These are phyloP conservation scores for Umbilicaria muhlenbergii DNA, from an alignment of 495 filamentous ascomycete genomes.

Conservation along the genomic window DNA sequence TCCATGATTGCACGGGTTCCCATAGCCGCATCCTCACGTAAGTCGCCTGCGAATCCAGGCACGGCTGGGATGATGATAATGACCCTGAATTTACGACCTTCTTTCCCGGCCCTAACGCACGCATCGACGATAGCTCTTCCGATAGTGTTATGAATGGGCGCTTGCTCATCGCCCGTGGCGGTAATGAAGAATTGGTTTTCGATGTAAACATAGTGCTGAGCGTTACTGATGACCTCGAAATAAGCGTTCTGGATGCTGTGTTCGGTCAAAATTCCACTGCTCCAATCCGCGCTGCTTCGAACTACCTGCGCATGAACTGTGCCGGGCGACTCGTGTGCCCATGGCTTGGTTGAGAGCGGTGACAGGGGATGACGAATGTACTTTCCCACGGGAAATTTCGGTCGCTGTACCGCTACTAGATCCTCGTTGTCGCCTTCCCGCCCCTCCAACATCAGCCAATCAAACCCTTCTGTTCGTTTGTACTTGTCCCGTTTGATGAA, in stretches of 20 bases:
- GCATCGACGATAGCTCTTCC: conserved; percentile 84
- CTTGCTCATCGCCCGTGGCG: conserved; percentile 75
- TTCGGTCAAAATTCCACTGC: conserved; percentile 79
- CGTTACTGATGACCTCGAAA: conserved; percentile 64
- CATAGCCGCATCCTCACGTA: conserved; percentile 63
- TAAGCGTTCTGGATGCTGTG: conserved; percentile 92
- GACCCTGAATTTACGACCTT: conserved; percentile 77
- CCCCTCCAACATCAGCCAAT: conserved; percentile 74
- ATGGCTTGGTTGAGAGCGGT: conserved; percentile 37
- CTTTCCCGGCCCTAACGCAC: conserved; percentile 63
- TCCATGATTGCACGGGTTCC: conserved; percentile 96
- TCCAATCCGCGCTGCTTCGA: conserved; percentile 83
- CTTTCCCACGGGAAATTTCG: conserved; percentile 70
- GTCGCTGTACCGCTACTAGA: conserved; percentile 71
- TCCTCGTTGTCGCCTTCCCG: conserved; percentile 67
- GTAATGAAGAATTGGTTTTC: conserved; percentile 98
- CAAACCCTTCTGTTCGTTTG: conserved; percentile 63
- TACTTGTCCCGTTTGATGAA: conserved; percentile 96
- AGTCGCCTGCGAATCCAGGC: conserved; percentile 85
- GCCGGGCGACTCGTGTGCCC: conserved; percentile 39
- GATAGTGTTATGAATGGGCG: conserved; percentile 73
- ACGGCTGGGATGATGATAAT: conserved; percentile 83
- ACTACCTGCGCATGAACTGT: conserved; percentile 71
- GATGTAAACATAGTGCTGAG: conserved; percentile 87
- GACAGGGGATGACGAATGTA: conserved; percentile 70